Percentiles rank a stretch among this genome's conserved stretches.
phyloP scores from a whole-genome alignment of 441 rosid species.

The Jatropha podagrica region DNA sequence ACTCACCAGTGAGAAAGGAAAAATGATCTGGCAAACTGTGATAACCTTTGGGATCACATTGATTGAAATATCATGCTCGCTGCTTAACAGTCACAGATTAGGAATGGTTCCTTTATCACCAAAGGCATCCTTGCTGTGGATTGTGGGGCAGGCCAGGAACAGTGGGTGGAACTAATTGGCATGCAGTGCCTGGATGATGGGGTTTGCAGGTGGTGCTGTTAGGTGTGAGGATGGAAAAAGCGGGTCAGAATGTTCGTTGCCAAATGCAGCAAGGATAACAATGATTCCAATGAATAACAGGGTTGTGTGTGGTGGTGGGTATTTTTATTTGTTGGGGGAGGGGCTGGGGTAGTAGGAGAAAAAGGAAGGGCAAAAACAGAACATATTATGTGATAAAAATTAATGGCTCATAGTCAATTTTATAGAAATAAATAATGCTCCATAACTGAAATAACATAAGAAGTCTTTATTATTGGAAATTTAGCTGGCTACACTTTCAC shows the following conservation, averaged over 20 bases:
- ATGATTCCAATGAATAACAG: no score
- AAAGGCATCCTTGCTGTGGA: not conserved
- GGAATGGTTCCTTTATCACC: not conserved
- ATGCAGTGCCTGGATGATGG: not conserved
- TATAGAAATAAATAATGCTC: no score
- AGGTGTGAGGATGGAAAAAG: not conserved
- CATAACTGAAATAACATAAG: no score
- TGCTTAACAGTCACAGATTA: not conserved
- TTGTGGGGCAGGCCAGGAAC: not conserved
- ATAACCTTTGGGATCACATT: not conserved
- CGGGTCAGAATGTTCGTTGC: not conserved
- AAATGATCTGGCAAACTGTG: not conserved
- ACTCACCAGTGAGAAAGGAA: not conserved
- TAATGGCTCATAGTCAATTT: no score
- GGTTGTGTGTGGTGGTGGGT: no score
- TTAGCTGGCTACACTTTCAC: not conserved
- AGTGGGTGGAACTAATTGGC: not conserved
- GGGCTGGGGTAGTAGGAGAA: no score
- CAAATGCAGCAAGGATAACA: not conserved
- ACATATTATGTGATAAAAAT: no score
- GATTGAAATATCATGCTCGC: not conserved
- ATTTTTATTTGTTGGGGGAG: no score
- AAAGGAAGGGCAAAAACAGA: no score
- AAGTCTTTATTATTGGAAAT: not conserved
- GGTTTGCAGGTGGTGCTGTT: not conserved